phyloP scores from a whole-genome alignment of 2,329 filamentous ascomycete genomes.

The Cryphonectria carpinicola region DNA sequence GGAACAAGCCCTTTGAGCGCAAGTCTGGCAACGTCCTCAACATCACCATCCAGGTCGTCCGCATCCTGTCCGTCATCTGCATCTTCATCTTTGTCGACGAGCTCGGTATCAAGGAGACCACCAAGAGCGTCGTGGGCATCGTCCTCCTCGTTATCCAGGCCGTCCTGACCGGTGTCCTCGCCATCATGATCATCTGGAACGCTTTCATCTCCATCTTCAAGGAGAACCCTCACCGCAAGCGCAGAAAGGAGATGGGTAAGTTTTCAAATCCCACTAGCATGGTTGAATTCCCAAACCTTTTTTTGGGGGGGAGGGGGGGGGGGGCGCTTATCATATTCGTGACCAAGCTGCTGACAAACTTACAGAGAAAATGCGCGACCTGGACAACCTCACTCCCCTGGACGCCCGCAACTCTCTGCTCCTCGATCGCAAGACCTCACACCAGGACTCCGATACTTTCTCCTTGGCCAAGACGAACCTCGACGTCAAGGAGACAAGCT shows the following conservation, averaged over 20 bases:
- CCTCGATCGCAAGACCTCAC: slow-evolving; percentile 57
- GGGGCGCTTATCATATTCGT: not conserved
- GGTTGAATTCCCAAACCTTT: not conserved
- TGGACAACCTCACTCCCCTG: slow-evolving; percentile 83
- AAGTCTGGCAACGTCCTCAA: slow-evolving; percentile 92
- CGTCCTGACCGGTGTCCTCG: slow-evolving; percentile 77
- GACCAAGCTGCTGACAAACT: slow-evolving; percentile 34
- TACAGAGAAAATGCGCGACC: slow-evolving; percentile 75
- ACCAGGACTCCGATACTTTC: slow-evolving; percentile 45
- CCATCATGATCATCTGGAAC: slow-evolving; percentile 87
- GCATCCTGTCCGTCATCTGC: slow-evolving; percentile 85
- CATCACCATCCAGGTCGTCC: slow-evolving; percentile 85
- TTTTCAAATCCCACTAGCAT: slow-evolving; percentile 22
- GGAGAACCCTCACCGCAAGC: slow-evolving; percentile 87
- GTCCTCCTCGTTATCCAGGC: slow-evolving; percentile 92
- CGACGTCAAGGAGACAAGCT: slow-evolving; percentile 38
- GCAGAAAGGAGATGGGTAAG: slow-evolving; percentile 88
- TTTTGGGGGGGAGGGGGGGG: too few species aligned
- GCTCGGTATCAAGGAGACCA: slow-evolving; percentile 85
- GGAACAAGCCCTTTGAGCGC: slow-evolving; percentile 84
- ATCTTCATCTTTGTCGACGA: slow-evolving; percentile 94
- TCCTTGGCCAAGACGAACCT: slow-evolving; percentile 45
- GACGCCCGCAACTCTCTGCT: slow-evolving; percentile 87
- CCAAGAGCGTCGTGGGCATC: slow-evolving; percentile 92
- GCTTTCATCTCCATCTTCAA: slow-evolving; percentile 81